phyloP scores from a whole-genome alignment of 2,329 filamentous ascomycete genomes.

The Chaetomiaceae sp. region DNA sequence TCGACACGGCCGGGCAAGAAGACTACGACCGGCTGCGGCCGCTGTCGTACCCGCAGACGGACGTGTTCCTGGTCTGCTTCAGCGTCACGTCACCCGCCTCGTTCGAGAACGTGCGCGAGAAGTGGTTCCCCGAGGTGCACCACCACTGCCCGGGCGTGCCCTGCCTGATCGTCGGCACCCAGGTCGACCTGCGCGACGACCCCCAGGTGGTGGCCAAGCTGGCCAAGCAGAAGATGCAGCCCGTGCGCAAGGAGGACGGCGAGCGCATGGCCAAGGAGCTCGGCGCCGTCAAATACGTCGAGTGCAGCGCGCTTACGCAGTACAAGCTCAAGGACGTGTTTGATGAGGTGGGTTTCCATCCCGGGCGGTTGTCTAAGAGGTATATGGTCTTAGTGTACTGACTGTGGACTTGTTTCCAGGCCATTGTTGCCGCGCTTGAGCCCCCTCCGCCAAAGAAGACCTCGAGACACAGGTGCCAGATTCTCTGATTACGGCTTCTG shows the following conservation, averaged over 20 bases:
- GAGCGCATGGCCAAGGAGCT: conserved; percentile 95
- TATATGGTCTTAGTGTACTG: too few relatives aligned
- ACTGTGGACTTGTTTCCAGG: conserved; percentile 50
- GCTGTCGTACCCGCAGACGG: conserved; percentile 95
- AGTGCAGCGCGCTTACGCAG: conserved; percentile 96
- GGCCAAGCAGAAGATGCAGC: conserved; percentile 90
- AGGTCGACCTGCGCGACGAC: conserved; percentile 93
- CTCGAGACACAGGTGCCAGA: conserved; percentile 53
- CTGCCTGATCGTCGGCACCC: conserved; percentile 94
- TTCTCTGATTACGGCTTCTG: conserved; percentile 49
- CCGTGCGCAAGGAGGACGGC: conserved; percentile 86
- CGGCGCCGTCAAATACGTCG: conserved; percentile 97
- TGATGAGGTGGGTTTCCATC: conserved; percentile 77
- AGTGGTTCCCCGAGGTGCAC: conserved; percentile 98
- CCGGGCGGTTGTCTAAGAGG: too few relatives aligned
- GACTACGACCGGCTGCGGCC: conserved; percentile 97
- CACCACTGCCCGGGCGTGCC: conserved; percentile 98
- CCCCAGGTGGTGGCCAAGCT: conserved; percentile 83
- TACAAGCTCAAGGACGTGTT: conserved; percentile 99
- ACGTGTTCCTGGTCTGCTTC: conserved; percentile 98
- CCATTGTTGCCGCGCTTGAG: conserved; percentile 91
- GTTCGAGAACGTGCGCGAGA: conserved; percentile 98
- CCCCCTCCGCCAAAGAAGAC: conserved; percentile 75
- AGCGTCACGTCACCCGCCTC: conserved; percentile 95
- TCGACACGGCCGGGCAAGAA: conserved; percentile 98